A percentile compares a stretch with the other conserved stretches of the same genome.
phyloP scores from a whole-genome alignment of 371 early-diverging fungal genomes.

The Syncephalastrum monosporum region DNA sequence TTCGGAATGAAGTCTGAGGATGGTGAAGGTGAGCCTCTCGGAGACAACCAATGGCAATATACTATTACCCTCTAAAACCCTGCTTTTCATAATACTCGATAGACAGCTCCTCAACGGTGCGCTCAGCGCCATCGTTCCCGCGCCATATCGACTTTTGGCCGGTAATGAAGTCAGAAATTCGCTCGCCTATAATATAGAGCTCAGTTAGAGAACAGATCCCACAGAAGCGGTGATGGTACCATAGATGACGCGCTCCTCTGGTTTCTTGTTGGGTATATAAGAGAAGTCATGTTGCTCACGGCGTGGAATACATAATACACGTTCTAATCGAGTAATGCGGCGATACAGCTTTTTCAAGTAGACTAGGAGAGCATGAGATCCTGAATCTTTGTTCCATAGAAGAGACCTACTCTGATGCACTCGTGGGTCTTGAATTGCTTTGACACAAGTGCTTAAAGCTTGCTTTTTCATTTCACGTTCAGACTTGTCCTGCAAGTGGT shows the following conservation, averaged over 20 bases:
- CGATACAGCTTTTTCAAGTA: slow-evolving; percentile 33
- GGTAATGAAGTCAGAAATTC: slow-evolving; percentile 26
- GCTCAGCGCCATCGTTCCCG: slow-evolving; percentile 52
- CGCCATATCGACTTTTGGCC: slow-evolving; percentile 48
- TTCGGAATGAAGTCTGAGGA: slow-evolving; percentile 59
- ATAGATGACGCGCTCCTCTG: slow-evolving; percentile 40
- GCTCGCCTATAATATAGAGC: slow-evolving; percentile 21
- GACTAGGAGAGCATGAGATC: slow-evolving; percentile 17
- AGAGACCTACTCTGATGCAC: slow-evolving; percentile 47
- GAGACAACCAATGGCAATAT: background rate
- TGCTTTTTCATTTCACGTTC: slow-evolving; percentile 45
- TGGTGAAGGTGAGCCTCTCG: background rate
- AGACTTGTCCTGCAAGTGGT: slow-evolving; percentile 37
- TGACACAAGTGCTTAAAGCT: slow-evolving; percentile 52
- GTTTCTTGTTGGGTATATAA: slow-evolving; percentile 42
- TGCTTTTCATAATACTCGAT: slow-evolving; percentile 57
- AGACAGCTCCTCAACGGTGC: slow-evolving; percentile 60
- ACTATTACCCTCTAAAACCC: slow-evolving; percentile 53
- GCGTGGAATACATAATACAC: slow-evolving; percentile 49
- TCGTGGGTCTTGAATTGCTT: slow-evolving; percentile 53
- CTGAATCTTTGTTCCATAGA: background rate
- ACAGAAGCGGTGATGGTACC: slow-evolving; percentile 16
- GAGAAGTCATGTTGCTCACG: slow-evolving; percentile 62
- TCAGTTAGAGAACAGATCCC: background rate
- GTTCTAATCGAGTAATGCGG: slow-evolving; percentile 48